Evolutionary conservation across 2,329 filamentous ascomycete genomes (phyloP).

Genomic region (Sordariomycetes sp.): DNA sequence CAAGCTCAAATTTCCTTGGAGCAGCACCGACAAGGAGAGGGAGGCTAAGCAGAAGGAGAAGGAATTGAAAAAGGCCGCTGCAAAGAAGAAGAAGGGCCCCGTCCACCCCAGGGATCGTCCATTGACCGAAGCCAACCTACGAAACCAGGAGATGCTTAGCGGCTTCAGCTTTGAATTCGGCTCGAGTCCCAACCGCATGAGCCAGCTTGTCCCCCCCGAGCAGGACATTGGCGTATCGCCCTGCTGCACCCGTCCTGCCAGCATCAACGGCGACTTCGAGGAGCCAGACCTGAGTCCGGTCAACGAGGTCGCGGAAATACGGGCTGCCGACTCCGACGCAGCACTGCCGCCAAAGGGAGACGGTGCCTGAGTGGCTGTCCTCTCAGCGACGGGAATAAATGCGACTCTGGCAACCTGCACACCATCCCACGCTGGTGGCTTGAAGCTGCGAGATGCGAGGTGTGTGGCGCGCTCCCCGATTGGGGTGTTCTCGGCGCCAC

Average conservation of each 20-base stretch:
- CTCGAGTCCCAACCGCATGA: constrained; percentile 12
- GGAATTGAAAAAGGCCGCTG: constrained; percentile 2
- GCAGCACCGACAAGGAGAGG: constrained; percentile 10
- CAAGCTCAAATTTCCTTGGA: constrained; percentile 21
- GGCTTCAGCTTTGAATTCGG: constrained; percentile 38
- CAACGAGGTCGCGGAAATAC: too few species aligned
- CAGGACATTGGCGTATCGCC: constrained; percentile 28
- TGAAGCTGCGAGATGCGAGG: too few species aligned
- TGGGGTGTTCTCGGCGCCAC: too few species aligned
- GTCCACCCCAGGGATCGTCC: constrained; percentile 34
- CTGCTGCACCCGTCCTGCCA: constrained; percentile 29
- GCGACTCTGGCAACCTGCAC: too few species aligned
- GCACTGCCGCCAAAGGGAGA: too few species aligned
- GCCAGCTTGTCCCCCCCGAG: constrained; percentile 2
- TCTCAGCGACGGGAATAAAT: too few species aligned
- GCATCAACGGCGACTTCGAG: constrained; percentile 19
- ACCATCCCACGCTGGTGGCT: too few species aligned
- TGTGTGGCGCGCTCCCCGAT: too few species aligned
- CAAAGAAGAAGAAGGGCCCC: constrained; percentile 13
- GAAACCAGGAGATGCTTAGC: constrained; percentile 36
- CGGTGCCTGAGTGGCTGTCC: too few species aligned
- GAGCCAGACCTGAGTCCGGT: too few species aligned
- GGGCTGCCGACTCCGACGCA: too few species aligned
- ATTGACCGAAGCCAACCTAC: constrained; percentile 33
- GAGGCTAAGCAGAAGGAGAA: constrained; percentile 10